A percentile compares a stretch with the other conserved stretches of the same genome.
These are phyloP conservation scores for Chaetomium strumarium DNA, from an alignment of 2,329 filamentous ascomycete genomes.

Conservation along the genomic window DNA sequence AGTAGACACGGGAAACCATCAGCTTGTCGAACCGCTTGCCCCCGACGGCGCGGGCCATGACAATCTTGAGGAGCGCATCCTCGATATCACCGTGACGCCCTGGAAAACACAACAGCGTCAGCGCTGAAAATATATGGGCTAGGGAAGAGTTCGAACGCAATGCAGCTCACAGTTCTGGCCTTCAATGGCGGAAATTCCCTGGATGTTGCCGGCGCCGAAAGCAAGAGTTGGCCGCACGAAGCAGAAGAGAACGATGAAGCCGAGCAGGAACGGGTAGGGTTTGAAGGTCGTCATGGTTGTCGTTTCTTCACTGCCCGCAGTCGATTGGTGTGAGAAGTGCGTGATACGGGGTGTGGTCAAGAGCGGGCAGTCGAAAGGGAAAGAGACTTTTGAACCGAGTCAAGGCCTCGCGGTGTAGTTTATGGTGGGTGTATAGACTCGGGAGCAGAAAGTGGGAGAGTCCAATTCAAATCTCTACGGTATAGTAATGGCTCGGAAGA, in stretches of 20 bases:
- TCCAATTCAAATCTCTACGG: background rate
- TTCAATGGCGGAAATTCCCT: slow-evolving; percentile 71
- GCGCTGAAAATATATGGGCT: slow-evolving; percentile 1
- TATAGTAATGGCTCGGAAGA: background rate
- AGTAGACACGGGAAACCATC: slow-evolving; percentile 84
- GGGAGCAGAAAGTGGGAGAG: background rate
- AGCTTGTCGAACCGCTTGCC: slow-evolving; percentile 85
- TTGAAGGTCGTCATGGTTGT: slow-evolving; percentile 44
- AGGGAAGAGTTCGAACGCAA: background rate
- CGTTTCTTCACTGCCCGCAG: slow-evolving; percentile 1
- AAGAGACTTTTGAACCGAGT: background rate
- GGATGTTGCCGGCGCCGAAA: slow-evolving; percentile 87
- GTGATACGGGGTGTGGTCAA: background rate
- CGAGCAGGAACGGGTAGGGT: slow-evolving; percentile 46
- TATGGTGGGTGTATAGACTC: background rate
- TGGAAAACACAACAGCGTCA: slow-evolving; percentile 28
- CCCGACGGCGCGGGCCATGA: slow-evolving; percentile 54
- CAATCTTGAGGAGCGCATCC: slow-evolving; percentile 72
- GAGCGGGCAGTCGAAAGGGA: slow-evolving; percentile 1
- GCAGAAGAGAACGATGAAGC: slow-evolving; percentile 56
- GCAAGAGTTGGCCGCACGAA: slow-evolving; percentile 65
- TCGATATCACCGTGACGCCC: slow-evolving; percentile 90
- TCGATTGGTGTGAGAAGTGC: slow-evolving; percentile 2
- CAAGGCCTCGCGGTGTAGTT: background rate
- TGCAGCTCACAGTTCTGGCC: slow-evolving; percentile 65